phyloP scores from a whole-genome alignment of 768 basidiomycete genomes.

The Lentinula edodes region DNA sequence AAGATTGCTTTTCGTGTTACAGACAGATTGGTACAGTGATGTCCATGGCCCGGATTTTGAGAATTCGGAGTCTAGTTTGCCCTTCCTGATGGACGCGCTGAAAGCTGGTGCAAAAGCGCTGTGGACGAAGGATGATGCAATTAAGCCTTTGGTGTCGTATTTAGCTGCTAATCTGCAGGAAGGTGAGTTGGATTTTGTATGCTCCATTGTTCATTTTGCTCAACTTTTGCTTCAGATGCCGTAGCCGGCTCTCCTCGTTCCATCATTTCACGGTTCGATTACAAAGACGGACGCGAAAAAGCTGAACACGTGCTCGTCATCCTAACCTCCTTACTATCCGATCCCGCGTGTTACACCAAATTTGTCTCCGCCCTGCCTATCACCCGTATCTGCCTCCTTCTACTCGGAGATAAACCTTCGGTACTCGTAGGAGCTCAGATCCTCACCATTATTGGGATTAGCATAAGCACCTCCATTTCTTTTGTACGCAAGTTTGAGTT shows the following conservation, averaged over 20 bases:
- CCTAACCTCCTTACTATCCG: slow-evolving; percentile 56
- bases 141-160: slow-evolving; percentile 85
- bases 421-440: slow-evolving; percentile 55
- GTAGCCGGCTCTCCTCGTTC: slow-evolving; percentile 47
- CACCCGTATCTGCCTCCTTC: slow-evolving; percentile 71
- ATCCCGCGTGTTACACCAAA: slow-evolving; percentile 55
- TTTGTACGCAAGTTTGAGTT: slow-evolving; percentile 83
- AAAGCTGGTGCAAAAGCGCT: slow-evolving; percentile 54
- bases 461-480: slow-evolving; percentile 46
- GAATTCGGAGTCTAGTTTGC: slow-evolving; percentile 30
- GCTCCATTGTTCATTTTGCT: not conserved
- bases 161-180: slow-evolving; percentile 75
- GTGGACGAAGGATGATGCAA: slow-evolving; percentile 68
- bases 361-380: slow-evolving; percentile 73
- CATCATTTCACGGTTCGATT: slow-evolving; percentile 50
- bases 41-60: too few relatives aligned
- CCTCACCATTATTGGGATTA: slow-evolving; percentile 51
- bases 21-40: slow-evolving; percentile 58
- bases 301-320: slow-evolving; percentile 64
- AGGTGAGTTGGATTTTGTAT: slow-evolving; percentile 32
- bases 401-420: slow-evolving; percentile 72
- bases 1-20: slow-evolving; percentile 75
- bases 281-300: slow-evolving; percentile 43
- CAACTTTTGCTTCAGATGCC: not conserved
- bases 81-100: slow-evolving; percentile 54